A percentile compares a stretch with the other conserved stretches of the same genome.
phyloP scores from a whole-genome alignment of 805 yeast genomes.

The Schwanniomyces occidentalis region DNA sequence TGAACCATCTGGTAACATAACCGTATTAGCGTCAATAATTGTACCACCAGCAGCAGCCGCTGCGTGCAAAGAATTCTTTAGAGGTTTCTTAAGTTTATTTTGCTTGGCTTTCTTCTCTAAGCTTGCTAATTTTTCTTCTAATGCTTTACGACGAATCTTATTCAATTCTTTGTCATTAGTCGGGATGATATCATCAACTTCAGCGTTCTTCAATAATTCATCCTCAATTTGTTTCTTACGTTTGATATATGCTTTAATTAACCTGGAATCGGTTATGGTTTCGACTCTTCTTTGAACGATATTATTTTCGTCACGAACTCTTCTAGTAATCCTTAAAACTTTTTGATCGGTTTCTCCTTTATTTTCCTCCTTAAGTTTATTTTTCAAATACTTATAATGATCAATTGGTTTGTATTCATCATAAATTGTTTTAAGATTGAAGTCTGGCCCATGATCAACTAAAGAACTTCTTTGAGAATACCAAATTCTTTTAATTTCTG shows the following conservation, averaged over 20 bases:
- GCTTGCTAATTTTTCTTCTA: constrained; percentile 82
- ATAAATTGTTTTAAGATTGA: constrained; percentile 37
- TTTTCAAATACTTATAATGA: constrained; percentile 32
- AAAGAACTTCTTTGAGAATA: constrained; percentile 72
- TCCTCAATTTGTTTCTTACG: constrained; percentile 68
- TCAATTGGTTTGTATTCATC: constrained; percentile 38
- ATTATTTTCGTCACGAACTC: constrained; percentile 81
- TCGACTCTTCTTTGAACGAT: constrained; percentile 80
- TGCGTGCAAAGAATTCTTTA: constrained; percentile 36
- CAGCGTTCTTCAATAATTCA: constrained; percentile 52
- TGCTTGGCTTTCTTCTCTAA: constrained; percentile 62
- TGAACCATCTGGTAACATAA: constrained; percentile 44
- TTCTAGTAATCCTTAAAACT: constrained; percentile 61
- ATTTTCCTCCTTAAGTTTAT: constrained; percentile 29
- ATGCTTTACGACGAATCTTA: constrained; percentile 68
- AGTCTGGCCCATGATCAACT: constrained; percentile 36
- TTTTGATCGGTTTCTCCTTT: constrained; percentile 21
- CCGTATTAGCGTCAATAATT: constrained; percentile 44
- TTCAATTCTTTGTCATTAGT: constrained; percentile 85
- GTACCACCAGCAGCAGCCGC: constrained; percentile 47
- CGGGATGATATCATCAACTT: constrained; percentile 70
- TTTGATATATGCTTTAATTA: constrained; percentile 80
- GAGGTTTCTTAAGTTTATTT: constrained; percentile 31
- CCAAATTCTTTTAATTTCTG: constrained; percentile 89
- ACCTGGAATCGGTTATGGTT: constrained; percentile 78